Evolutionary conservation across 192 early-diverging fungal species (phyloP).

Genomic region (Backusella tuberculispora): DNA sequence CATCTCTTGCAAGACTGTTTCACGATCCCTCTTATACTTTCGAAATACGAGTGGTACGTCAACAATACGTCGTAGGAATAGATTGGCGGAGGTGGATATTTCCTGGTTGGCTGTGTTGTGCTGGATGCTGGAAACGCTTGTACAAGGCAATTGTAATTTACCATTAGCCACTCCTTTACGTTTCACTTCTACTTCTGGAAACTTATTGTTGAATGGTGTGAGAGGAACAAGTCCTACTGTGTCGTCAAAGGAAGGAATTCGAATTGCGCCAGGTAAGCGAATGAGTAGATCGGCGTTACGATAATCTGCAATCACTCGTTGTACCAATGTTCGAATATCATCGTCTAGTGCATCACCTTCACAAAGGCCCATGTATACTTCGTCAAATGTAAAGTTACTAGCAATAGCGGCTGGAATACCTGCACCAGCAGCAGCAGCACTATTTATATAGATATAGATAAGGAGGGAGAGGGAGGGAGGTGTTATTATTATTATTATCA

Average conservation of each 20-base stretch:
- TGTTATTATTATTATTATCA: neutral
- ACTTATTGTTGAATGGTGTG: conserved; percentile 26
- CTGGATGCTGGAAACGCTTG: conserved; percentile 25
- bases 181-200: neutral
- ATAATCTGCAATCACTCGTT: conserved; percentile 54
- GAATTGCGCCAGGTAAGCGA: conserved; percentile 58
- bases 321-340: conserved; percentile 40
- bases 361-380: conserved; percentile 55
- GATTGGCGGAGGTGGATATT: neutral
- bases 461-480: conserved; percentile 6
- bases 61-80: conserved; percentile 44
- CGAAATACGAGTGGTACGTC: conserved; percentile 64
- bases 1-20: conserved; percentile 47
- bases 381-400: conserved; percentile 68
- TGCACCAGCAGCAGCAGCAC: conserved; percentile 53
- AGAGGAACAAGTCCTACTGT: conserved; percentile 31
- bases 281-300: conserved; percentile 54
- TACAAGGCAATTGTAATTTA: conserved; percentile 29
- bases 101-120: neutral
- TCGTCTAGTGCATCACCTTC: conserved; percentile 56
- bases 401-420: conserved; percentile 60
- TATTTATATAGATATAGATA: conserved; percentile 19
- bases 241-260: conserved; percentile 58
- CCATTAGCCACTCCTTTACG: conserved; percentile 40
- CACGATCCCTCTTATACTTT: conserved; percentile 47